Conservation (phyloP, 2,329 filamentous ascomycete genomes). For the Fusarium proliferatum region DNA sequence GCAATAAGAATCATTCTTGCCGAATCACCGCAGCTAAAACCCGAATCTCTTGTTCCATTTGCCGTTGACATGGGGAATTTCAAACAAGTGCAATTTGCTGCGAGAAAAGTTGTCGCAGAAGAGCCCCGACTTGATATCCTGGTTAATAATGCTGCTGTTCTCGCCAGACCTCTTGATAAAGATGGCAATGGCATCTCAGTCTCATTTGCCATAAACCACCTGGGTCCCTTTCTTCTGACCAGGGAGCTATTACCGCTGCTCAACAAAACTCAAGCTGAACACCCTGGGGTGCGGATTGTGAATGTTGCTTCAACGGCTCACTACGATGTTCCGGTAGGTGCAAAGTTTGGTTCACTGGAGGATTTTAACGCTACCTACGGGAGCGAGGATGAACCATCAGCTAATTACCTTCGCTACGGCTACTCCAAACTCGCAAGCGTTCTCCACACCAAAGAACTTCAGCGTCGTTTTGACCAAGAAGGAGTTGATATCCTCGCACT, state of each 20-base stretch:
- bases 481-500: neutral
- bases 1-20: neutral
- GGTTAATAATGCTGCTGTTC: neutral
- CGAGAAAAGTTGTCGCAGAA: neutral
- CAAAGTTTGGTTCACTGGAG: neutral
- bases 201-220: neutral
- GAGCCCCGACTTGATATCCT: neutral
- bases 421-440: neutral
- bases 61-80: neutral
- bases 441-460: neutral
- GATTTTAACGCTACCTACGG: neutral
- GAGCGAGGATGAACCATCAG: rapidly evolving
- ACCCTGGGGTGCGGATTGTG: neutral
- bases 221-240: neutral
- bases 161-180: neutral
- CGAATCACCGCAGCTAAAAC: neutral
- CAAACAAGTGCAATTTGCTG: neutral
- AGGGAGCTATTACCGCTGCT: neutral
- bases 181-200: neutral
- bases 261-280: neutral
- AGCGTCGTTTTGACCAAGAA: neutral
- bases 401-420: neutral
- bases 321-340: neutral
- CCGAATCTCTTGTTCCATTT: neutral
- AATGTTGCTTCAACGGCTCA: neutral